phyloP scores from a whole-genome alignment of 163 green algal genomes.

The Chloromonas sp. region DNA sequence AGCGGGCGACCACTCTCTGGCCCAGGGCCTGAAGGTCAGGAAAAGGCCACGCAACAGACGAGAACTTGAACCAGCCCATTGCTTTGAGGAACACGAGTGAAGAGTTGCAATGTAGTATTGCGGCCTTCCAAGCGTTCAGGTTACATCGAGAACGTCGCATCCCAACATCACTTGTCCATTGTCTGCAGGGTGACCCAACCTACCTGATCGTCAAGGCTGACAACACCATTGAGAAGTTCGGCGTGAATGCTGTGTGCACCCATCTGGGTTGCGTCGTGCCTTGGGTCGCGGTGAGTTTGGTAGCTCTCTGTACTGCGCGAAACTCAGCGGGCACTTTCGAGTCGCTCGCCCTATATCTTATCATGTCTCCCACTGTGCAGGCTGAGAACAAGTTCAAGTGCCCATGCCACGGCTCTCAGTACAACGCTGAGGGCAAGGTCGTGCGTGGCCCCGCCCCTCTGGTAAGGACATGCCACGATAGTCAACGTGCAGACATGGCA shows the following conservation, averaged over 20 bases:
- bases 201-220: slow-evolving; percentile 93
- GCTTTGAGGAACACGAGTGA: no score
- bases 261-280: slow-evolving; percentile 98
- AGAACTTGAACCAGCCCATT: no score
- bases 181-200: slow-evolving; percentile 83
- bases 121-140: no score
- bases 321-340: background rate
- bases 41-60: background rate
- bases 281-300: slow-evolving; percentile 69
- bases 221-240: slow-evolving; percentile 80
- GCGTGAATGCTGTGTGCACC: slow-evolving; percentile 98
- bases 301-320: background rate
- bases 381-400: slow-evolving; percentile 99
- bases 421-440: slow-evolving; percentile 95
- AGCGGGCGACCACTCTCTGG: slow-evolving; percentile 72
- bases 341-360: no score
- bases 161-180: background rate
- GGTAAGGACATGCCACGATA: slow-evolving; percentile 36
- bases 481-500: no score
- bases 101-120: no score
- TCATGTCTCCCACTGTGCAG: slow-evolving; percentile 13
- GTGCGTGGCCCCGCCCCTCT: slow-evolving; percentile 92
- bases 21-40: slow-evolving; percentile 90
- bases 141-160: no score
- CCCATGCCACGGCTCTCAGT: slow-evolving; percentile 98